Base-by-base conservation (phyloP, 164 flowering plant genomes). In the Cinnamomum chago region DNA sequence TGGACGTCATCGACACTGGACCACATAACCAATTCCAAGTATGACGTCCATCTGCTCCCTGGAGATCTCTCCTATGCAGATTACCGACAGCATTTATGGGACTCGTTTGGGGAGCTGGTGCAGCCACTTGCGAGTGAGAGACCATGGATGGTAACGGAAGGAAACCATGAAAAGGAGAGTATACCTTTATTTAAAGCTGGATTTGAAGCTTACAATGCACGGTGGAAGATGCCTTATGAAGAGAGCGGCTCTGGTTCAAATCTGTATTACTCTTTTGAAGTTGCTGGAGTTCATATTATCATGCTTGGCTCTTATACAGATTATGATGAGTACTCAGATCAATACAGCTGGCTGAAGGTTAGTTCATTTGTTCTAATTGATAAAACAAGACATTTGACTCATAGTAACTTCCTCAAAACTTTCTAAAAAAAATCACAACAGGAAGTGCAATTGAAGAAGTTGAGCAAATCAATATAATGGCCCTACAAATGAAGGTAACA, bases 71-170 rank as follows among this genome's bases (percentile, higher is more conserved):
- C 99, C 2, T 95, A 95, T 85, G 98, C 98, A 74, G 92, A 95
- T 87, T 93, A 89, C 76, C 64, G 79, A 70, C 99, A 95, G 83
- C 81, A 72, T 25, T 79, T 75, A 64, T 95, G 99, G 99, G 99
- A 95, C 78, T 87, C 92, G 12, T 95, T 93, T 84, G 98, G 97
- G 67, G 83, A 88, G 80, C 82, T 92, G 73, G 92, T 95, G 77
- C 86, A 95, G 86, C 99, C 99, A 15, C 91, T 92, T 78, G 97
- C 99, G 2, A 95, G 98, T 81, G 75, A 88, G 23, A 90, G 93
- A 82, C 96, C 98, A 10, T 95, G 99, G 98, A 95, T 95, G 98
- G 99, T 93, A 51, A 93, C 97, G 28, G 78, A 95, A 83, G 98
- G 99, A 25, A 93, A 95, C 84, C 98, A 93, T 83, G 98, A 93